Evolutionary conservation across 1,284 basidiomycete species (phyloP).

Genomic region (Cerioporus squamosus): DNA sequence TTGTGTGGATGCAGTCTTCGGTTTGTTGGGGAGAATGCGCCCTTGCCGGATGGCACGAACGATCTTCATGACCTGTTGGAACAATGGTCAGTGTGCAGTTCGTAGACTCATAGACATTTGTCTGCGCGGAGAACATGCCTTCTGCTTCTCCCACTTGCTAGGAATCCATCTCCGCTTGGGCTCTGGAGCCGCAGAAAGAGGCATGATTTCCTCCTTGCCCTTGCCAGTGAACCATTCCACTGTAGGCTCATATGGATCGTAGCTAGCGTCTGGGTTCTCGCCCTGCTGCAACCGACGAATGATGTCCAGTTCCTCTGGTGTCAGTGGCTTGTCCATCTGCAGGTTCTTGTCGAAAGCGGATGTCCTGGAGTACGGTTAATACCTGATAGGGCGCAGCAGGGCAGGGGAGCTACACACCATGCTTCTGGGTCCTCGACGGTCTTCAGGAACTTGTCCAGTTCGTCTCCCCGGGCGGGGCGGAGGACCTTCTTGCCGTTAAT

Average conservation of each 20-base stretch:
- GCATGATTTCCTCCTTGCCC: constrained; percentile 94
- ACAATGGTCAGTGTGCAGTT: not conserved
- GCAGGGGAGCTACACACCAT: constrained; percentile 58
- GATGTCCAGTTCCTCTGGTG: constrained; percentile 93
- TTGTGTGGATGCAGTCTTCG: constrained; percentile 69
- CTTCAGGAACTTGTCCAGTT: constrained; percentile 95
- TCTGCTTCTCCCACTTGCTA: constrained; percentile 99
- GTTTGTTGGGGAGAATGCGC: constrained; percentile 90
- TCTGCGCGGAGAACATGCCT: constrained; percentile 59
- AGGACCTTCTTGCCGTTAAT: constrained; percentile 95
- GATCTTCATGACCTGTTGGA: constrained; percentile 93
- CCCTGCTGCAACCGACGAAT: constrained; percentile 89
- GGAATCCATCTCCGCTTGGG: constrained; percentile 97
- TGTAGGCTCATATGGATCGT: constrained; percentile 92
- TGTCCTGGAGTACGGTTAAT: constrained; percentile 61
- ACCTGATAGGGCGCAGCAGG: not conserved
- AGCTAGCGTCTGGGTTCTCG: constrained; percentile 90
- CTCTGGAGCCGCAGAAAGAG: constrained; percentile 89
- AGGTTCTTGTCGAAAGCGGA: constrained; percentile 91
- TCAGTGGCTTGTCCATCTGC: constrained; percentile 87
- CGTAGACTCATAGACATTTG: no score
- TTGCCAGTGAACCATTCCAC: constrained; percentile 98
- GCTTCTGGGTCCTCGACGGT: constrained; percentile 92
- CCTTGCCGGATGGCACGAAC: constrained; percentile 98
- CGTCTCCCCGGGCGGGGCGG: constrained; percentile 94